Conservation (phyloP, 1,139 yeast genomes). For the Candida sanyaensis region DNA sequence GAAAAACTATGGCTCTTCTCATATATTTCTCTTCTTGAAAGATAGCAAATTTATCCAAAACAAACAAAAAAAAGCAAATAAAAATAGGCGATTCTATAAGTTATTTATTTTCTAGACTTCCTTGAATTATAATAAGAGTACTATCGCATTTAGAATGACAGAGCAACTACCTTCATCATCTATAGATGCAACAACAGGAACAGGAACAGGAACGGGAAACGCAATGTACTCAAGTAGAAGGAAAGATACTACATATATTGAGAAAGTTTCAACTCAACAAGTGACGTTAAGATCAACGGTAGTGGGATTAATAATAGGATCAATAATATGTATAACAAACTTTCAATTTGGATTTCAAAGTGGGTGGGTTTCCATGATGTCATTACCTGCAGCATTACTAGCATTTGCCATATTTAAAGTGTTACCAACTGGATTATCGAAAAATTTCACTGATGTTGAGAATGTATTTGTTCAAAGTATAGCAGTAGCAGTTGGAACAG, state of each 20-base stretch:
- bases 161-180: background rate
- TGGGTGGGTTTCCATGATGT: slow-evolving; percentile 99
- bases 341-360: slow-evolving; percentile 97
- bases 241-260: slow-evolving; percentile 8
- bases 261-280: slow-evolving; percentile 53
- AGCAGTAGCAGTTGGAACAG: slow-evolving; percentile 96
- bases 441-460: slow-evolving; percentile 81
- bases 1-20: too few relatives aligned
- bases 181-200: background rate
- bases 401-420: slow-evolving; percentile 81
- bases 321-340: slow-evolving; percentile 80
- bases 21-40: too few relatives aligned
- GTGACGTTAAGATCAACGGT: slow-evolving; percentile 70
- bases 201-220: too few relatives aligned
- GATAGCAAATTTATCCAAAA: too few relatives aligned
- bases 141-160: too few relatives aligned
- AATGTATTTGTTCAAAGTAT: slow-evolving; percentile 90
- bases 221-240: background rate
- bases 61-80: too few relatives aligned
- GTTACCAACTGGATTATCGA: slow-evolving; percentile 35
- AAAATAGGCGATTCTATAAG: too few relatives aligned
- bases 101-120: too few relatives aligned
- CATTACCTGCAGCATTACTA: slow-evolving; percentile 88
- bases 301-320: slow-evolving; percentile 77
- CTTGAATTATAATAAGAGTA: too few relatives aligned